Evolutionary conservation across 495 filamentous ascomycete species (phyloP), one percentile per base, ranked within the genome.

Genomic region (Letharia columbiana): DNA sequence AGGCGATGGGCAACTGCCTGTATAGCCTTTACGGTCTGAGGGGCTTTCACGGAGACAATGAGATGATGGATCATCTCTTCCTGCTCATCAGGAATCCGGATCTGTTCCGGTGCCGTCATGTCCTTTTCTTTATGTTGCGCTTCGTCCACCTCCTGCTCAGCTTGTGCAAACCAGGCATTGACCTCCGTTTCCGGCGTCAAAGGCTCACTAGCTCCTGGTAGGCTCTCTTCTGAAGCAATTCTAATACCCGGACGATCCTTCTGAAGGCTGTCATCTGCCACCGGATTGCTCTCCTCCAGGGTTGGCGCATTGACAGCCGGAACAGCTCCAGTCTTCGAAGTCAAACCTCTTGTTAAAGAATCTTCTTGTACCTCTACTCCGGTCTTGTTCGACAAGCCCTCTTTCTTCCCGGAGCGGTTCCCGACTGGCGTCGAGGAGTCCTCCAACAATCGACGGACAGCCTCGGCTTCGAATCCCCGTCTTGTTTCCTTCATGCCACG

Each of bases 51-150:
- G 4, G 88, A 85, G 35, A 98, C 79, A 61, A 98, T 84, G 44
- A 98, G 80, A 71, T 91, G 88, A 56, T 88, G 78, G 64, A 98
- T 92, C 35, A 79, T 77, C 37, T 77, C 77, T 13, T 78, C 69
- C 45, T 75, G 41, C 7, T 58, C 58, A 28, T 39, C 18, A 23
- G 58, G 37, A 23, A 6, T 5, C 6, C 6, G 58, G 18, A 12
- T 11, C 41, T 40, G 33, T 44, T 28, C 13, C 12, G 8, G 17
- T 2, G 20, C 41, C 10, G 23, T 31, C 40, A 17, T 47, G 12
- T 12, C 41, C 18, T 31, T 57, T 45, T 65, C 40, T 47, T 23
- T 28, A 37, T 59, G 40, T 40, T 59, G 52, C 20, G 35, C 11
- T 57, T 59, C 33, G 20, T 39, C n/a, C 23, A 35, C 18, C 40